These are phyloP conservation scores for Podospora appendiculata DNA, from an alignment of 495 filamentous ascomycete species.

Conservation along the genomic window DNA sequence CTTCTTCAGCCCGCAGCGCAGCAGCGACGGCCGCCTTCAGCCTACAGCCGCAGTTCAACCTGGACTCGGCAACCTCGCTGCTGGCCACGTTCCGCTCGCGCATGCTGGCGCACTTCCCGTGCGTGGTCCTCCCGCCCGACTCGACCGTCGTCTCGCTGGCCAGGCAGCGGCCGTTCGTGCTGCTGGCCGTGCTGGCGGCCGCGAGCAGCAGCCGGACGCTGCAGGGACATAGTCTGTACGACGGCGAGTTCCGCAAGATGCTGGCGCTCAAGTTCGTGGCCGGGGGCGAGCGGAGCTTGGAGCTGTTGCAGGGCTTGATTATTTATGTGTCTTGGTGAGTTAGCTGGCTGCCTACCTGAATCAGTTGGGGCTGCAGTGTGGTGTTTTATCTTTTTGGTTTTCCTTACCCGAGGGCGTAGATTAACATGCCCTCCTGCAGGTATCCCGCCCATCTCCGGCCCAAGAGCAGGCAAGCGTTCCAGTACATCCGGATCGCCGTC, in stretches of 20 bases:
- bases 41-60: slow-evolving; percentile 40
- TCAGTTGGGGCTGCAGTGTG: neutral
- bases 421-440: slow-evolving; percentile 17
- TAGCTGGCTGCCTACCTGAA: too few relatives aligned
- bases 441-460: slow-evolving; percentile 43
- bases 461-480: slow-evolving; percentile 32
- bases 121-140: slow-evolving; percentile 22
- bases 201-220: slow-evolving; percentile 33
- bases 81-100: slow-evolving; percentile 24
- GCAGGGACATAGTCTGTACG: slow-evolving; percentile 38
- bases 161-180: slow-evolving; percentile 30
- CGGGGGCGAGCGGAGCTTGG: slow-evolving; percentile 36
- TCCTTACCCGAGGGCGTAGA: neutral
- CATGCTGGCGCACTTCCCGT: slow-evolving; percentile 36
- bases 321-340: slow-evolving; percentile 41
- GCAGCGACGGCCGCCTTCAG: slow-evolving; percentile 24
- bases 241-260: slow-evolving; percentile 43
- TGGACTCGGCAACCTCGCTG: slow-evolving; percentile 35
- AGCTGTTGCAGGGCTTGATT: slow-evolving; percentile 36
- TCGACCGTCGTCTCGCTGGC: slow-evolving; percentile 30
- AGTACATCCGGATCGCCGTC: slow-evolving; percentile 39
- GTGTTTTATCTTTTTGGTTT: neutral
- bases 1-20: slow-evolving; percentile 3
- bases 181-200: slow-evolving; percentile 37
- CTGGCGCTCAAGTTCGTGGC: slow-evolving; percentile 41